Evolutionary conservation across 2,329 filamentous ascomycete genomes (phyloP).

Genomic region (Cordyceps cateniannulata): DNA sequence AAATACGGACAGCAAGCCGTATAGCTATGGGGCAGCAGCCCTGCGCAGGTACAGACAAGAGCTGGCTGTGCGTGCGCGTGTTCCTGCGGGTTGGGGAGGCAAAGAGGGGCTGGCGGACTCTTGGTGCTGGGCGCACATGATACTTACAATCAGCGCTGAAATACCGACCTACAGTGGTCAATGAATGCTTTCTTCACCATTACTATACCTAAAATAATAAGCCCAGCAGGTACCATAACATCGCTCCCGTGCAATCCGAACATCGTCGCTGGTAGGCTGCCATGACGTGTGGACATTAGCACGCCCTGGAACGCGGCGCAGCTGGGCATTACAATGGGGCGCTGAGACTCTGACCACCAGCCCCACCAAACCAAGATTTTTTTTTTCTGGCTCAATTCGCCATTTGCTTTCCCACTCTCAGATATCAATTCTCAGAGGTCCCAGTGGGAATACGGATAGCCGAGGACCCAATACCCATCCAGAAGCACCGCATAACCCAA

Average conservation of each 20-base stretch:
- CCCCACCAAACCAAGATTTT: not conserved
- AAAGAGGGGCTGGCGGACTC: too few relatives aligned
- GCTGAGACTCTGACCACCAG: not conserved
- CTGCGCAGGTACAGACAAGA: not conserved
- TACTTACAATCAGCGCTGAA: not conserved
- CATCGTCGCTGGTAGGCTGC: not conserved
- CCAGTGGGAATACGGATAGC: not conserved
- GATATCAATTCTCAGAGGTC: not conserved
- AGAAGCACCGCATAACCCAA: not conserved
- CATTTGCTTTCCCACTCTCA: not conserved
- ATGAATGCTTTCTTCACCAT: not conserved
- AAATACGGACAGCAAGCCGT: not conserved
- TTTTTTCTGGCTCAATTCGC: not conserved
- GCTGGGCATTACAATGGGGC: slow-evolving; percentile 3
- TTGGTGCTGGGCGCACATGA: not conserved
- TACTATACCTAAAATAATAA: too few relatives aligned
- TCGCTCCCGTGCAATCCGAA: not conserved
- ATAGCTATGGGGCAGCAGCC: not conserved
- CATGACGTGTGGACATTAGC: not conserved
- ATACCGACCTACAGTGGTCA: not conserved
- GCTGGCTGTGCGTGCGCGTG: too few relatives aligned
- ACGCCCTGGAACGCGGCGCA: not conserved
- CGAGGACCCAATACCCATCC: too few relatives aligned
- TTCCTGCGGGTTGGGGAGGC: too few relatives aligned
- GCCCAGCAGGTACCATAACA: too few relatives aligned